These are phyloP conservation scores for Candolleomyces efflorescens DNA, from an alignment of 768 basidiomycete species.

Conservation along the genomic window DNA sequence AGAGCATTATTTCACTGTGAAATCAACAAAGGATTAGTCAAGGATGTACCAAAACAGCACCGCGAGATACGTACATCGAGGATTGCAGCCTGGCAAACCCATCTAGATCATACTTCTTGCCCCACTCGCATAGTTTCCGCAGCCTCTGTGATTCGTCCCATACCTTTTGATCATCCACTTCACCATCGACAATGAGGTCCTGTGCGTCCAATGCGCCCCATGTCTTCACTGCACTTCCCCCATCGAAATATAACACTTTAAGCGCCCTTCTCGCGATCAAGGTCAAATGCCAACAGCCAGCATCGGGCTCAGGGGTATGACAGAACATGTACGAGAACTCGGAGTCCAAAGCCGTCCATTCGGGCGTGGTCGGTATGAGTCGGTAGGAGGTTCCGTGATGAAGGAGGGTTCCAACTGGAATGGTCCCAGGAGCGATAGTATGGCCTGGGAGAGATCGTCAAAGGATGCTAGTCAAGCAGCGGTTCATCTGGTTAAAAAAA, in stretches of 20 bases:
- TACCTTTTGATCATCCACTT: slow-evolving; percentile 22
- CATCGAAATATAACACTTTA: slow-evolving; percentile 50
- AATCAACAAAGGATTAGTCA: too few species aligned
- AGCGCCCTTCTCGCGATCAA: slow-evolving; percentile 32
- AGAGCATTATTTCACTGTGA: slow-evolving; percentile 10
- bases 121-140: slow-evolving; percentile 37
- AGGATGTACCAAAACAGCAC: too few species aligned
- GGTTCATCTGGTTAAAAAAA: neutral
- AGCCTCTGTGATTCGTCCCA: slow-evolving; percentile 34
- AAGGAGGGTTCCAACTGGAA: slow-evolving; percentile 31
- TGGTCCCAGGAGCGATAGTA: slow-evolving; percentile 26
- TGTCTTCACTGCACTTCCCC: slow-evolving; percentile 43
- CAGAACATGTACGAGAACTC: slow-evolving; percentile 33
- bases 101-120: slow-evolving; percentile 43
- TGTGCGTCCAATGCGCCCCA: slow-evolving; percentile 42
- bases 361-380: slow-evolving; percentile 21
- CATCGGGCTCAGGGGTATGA: slow-evolving; percentile 10
- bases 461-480: neutral
- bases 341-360: slow-evolving; percentile 8
- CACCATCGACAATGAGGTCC: slow-evolving; percentile 32
- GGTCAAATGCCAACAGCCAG: slow-evolving; percentile 38
- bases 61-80: slow-evolving; percentile 35
- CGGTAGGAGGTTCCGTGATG: slow-evolving; percentile 29
- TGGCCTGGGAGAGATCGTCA: slow-evolving; percentile 21
- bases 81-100: slow-evolving; percentile 50